Percentiles rank a stretch among this genome's conserved stretches.
Conservation (phyloP, 2,329 filamentous ascomycete genomes). For the Colletotrichum sojae region DNA sequence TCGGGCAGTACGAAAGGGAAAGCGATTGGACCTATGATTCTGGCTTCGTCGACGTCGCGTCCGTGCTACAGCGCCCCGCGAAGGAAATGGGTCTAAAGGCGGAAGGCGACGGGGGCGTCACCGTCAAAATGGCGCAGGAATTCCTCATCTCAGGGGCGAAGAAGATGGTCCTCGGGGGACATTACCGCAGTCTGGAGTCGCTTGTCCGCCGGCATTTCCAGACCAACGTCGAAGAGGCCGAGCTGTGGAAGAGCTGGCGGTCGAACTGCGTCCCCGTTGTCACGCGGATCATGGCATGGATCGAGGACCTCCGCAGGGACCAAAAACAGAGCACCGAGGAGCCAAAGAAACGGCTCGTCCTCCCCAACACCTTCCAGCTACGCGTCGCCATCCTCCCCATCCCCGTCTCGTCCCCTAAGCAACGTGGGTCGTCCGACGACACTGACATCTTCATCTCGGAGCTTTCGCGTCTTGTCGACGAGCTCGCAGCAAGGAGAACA, state of each 20-base stretch:
- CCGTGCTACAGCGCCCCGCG: neutral
- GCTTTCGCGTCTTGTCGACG: conserved; percentile 38
- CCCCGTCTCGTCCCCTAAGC: conserved; percentile 15
- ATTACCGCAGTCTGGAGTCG: neutral
- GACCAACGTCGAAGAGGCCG: conserved; percentile 8
- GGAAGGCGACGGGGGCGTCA: neutral
- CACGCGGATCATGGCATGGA: conserved; percentile 35
- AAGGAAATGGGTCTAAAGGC: neutral
- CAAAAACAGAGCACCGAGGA: neutral
- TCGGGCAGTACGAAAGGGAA: conserved; percentile 42
- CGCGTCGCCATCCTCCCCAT: conserved; percentile 39
- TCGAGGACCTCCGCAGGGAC: conserved; percentile 35
- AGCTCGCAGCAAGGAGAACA: conserved; percentile 31
- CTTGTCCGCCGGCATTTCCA: neutral
- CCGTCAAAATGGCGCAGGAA: neutral
- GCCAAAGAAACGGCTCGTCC: neutral
- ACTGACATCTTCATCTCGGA: neutral
- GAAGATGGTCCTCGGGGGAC: neutral
- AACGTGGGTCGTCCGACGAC: neutral
- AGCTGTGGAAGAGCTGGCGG: conserved; percentile 32
- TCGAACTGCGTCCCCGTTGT: conserved; percentile 44
- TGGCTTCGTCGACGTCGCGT: conserved; percentile 17
- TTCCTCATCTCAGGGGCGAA: conserved; percentile 1
- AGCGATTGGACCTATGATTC: neutral
- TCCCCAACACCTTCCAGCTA: conserved; percentile 43